A percentile compares a stretch with the other conserved stretches of the same genome.
phyloP scores from a whole-genome alignment of 441 rosid genomes.

The Flueggea neowawraea region DNA sequence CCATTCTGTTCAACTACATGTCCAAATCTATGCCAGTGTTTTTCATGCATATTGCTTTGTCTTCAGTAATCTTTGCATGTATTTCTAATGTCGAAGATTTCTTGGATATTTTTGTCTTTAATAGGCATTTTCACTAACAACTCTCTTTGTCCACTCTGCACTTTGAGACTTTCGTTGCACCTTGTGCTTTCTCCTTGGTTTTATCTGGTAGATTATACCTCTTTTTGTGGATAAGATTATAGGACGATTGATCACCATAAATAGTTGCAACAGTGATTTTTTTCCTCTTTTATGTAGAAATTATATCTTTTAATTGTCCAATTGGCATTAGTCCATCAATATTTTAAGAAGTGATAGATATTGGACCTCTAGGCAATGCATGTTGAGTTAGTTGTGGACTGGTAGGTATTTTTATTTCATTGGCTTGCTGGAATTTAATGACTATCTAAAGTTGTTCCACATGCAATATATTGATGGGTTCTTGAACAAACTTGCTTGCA shows the following conservation, averaged over 20 bases:
- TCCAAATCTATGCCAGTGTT: no score
- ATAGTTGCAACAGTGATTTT: not conserved
- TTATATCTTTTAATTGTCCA: conserved; percentile 10
- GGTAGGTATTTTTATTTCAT: conserved; percentile 24
- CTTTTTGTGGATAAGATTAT: not conserved
- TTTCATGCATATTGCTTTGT: no score
- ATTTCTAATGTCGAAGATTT: no score
- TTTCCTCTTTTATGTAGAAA: not conserved
- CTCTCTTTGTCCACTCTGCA: no score
- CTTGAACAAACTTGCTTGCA: not conserved
- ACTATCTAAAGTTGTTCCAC: not conserved
- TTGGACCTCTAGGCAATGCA: conserved; percentile 1
- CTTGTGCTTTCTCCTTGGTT: no score
- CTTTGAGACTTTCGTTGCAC: not conserved
- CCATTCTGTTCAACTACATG: no score
- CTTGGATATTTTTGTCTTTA: no score
- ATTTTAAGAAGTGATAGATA: not conserved
- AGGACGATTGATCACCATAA: not conserved
- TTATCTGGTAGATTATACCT: not conserved
- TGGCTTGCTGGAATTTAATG: conserved; percentile 4
- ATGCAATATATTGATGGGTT: conserved; percentile 1
- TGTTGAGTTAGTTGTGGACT: conserved; percentile 33
- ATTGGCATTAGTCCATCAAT: conserved; percentile 8
- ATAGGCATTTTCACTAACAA: no score
- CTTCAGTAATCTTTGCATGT: no score